A percentile compares a stretch with the other conserved stretches of the same genome.
Conservation (phyloP, 2,329 filamentous ascomycete genomes). For the Beauveria bassiana region DNA sequence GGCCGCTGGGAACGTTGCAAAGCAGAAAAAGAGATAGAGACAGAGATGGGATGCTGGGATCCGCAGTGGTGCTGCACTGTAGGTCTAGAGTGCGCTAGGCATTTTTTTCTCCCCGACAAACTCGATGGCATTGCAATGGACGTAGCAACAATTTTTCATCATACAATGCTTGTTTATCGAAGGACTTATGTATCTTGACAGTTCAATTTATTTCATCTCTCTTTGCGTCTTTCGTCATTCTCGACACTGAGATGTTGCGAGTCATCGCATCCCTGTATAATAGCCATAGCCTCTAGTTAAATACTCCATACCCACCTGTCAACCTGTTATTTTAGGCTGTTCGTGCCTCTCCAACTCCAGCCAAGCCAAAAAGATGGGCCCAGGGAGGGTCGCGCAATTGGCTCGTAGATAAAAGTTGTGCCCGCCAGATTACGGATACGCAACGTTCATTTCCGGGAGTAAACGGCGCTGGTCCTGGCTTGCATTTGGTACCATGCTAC, state of each 20-base stretch:
- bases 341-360: too few relatives aligned
- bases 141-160: too few relatives aligned
- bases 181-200: too few relatives aligned
- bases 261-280: too few relatives aligned
- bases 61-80: not conserved
- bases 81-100: not conserved
- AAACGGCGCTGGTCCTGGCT: not conserved
- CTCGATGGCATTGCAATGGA: too few relatives aligned
- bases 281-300: too few relatives aligned
- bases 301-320: too few relatives aligned
- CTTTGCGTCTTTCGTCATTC: too few relatives aligned
- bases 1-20: not conserved
- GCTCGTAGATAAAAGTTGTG: not conserved
- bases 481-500: not conserved
- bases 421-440: not conserved
- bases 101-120: not conserved
- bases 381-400: not conserved
- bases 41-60: not conserved
- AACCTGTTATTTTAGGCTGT: too few relatives aligned
- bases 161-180: too few relatives aligned
- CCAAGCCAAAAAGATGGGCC: not conserved
- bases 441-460: not conserved
- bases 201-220: too few relatives aligned
- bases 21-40: conserved; percentile 3
- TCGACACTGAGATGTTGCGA: too few relatives aligned